phyloP scores from a whole-genome alignment of 2,329 filamentous ascomycete genomes.

The Alternaria angustiovoidea region DNA sequence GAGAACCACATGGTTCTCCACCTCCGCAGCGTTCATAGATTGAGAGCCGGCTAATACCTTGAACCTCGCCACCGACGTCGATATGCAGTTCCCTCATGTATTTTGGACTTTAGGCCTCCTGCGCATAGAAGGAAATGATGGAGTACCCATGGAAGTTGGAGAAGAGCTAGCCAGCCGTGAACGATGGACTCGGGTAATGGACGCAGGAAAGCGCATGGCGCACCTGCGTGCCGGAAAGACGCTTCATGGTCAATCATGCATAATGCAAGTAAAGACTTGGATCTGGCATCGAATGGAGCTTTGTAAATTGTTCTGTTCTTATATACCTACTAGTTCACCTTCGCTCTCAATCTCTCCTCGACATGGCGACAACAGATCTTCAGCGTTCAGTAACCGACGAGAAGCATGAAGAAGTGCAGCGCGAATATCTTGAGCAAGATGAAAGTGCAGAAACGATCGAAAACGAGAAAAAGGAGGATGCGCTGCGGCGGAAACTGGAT shows the following conservation, averaged over 20 bases:
- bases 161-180: not conserved
- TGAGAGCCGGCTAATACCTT: not conserved
- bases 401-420: constrained; percentile 24
- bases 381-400: constrained; percentile 14
- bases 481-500: constrained; percentile 43
- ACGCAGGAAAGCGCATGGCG: not conserved
- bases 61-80: not conserved
- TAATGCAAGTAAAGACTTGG: not conserved
- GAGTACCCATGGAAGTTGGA: not conserved
- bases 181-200: not conserved
- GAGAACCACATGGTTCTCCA: constrained; percentile 12
- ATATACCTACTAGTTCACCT: not conserved
- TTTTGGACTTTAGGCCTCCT: not conserved
- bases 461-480: constrained; percentile 34
- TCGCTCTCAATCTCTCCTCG: not conserved
- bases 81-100: not conserved
- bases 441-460: constrained; percentile 24
- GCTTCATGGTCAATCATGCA: not conserved
- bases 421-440: constrained; percentile 33
- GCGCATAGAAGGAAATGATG: not conserved
- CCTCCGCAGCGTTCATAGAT: constrained; percentile 5
- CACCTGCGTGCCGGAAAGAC: not conserved
- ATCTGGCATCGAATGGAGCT: fast-evolving
- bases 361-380: not conserved
- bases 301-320: fast-evolving